Base-by-base conservation (phyloP, 352 stramenopile genomes). In the Thalassiosira oceanica region DNA sequence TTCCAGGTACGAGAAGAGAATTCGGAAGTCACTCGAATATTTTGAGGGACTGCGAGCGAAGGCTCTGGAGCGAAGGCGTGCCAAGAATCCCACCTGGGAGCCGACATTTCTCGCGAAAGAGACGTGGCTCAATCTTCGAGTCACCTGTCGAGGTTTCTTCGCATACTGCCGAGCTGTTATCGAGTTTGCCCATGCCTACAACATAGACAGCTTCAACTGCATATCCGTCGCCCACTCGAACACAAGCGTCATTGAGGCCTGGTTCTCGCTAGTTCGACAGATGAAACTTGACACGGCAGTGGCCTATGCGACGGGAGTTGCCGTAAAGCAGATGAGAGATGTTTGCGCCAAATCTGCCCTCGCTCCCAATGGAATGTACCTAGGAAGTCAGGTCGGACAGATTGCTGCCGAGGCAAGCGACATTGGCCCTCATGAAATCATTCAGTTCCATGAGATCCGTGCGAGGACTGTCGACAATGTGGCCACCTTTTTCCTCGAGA, bases 161-260 rank as follows among this genome's bases (percentile, higher is more conserved):
- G 10, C 41, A 7, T 48, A 21, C 41, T 7, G 7, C 16, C 11
- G 41, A 18, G 11, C 11, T 48, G 11, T 48, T 7, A 48, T 48
- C 15, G 7, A 48, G 16, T 18, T 23, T 18, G 41, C 41, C 10
- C 10, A 11, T 8, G 8, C 11, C 41, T 8, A 11, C 8, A 7
- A 11, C 8, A 11, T 20, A 8, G 41, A 48, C 46, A 48, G 10
- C 5, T 54, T 57, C 28, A 6, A 15, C 16, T 26, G 11, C n/a
- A 13, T 57, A 11, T 50, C 20, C 46, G 24, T 28, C 7, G 23
- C 48, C 8, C 48, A 56, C n/a, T 8, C 48, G n/a, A 56, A 44
- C 23, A 20, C 23, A 6, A 56, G 48, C 46, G 23, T 44, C 18
- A 45, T 56, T 1, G 48, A 56, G 26, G 23, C 48, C 18, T 56